phyloP scores from a whole-genome alignment of 2,329 filamentous ascomycete species.

The Alternaria sp. region DNA sequence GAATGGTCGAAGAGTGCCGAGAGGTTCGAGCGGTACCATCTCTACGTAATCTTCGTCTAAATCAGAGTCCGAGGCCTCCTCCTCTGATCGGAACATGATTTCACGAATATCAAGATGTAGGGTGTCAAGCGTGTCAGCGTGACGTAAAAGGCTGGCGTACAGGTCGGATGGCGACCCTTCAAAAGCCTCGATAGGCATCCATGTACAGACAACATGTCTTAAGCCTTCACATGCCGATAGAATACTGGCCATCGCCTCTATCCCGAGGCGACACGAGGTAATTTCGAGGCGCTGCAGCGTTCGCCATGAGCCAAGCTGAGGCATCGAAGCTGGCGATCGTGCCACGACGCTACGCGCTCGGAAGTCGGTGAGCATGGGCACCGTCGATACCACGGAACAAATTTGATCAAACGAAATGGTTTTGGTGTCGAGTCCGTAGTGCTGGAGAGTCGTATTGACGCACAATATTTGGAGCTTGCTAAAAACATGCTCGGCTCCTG shows the following conservation, averaged over 20 bases:
- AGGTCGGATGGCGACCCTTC: slow-evolving; percentile 9
- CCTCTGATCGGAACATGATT: neutral
- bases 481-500: slow-evolving; percentile 8
- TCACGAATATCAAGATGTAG: slow-evolving; percentile 22
- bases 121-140: slow-evolving; percentile 21
- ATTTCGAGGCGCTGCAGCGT: slow-evolving; percentile 30
- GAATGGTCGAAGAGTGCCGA: slow-evolving; percentile 19
- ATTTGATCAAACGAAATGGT: slow-evolving; percentile 10
- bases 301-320: neutral
- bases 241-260: slow-evolving; percentile 14
- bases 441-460: slow-evolving; percentile 21
- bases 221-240: slow-evolving; percentile 19
- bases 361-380: slow-evolving; percentile 20
- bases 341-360: slow-evolving; percentile 17
- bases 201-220: slow-evolving; percentile 28
- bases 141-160: slow-evolving; percentile 13
- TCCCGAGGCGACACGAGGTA: slow-evolving; percentile 17
- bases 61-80: neutral
- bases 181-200: slow-evolving; percentile 15
- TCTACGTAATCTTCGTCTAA: neutral
- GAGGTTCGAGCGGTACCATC: neutral
- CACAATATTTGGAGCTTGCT: slow-evolving; percentile 21
- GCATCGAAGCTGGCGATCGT: neutral
- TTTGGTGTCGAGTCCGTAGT: neutral
- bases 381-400: slow-evolving; percentile 7